Conservation (phyloP, 441 rosid species). For the Theobroma grandiflorum region DNA sequence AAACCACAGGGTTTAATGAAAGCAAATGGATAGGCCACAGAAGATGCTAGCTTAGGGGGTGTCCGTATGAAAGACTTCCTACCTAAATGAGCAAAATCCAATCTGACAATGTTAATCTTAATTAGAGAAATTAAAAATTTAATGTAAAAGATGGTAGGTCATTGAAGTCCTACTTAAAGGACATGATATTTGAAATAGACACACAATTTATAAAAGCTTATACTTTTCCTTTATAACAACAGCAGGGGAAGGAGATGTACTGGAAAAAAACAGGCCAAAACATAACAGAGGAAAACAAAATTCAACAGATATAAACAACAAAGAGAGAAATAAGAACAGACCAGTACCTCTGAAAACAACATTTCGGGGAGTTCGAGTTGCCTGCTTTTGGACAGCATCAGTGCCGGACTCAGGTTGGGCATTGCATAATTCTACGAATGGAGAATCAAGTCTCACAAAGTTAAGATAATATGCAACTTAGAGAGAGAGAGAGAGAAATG, state of each 20-base stretch:
- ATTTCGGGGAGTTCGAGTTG: conserved; percentile 61
- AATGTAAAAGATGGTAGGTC: background rate
- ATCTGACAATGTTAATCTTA: conserved; percentile 1
- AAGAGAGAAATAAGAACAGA: background rate
- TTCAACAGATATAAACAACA: background rate
- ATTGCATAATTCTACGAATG: conserved; percentile 65
- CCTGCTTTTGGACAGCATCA: conserved; percentile 52
- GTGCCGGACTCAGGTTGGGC: conserved; percentile 49
- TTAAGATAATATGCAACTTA: background rate
- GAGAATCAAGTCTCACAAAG: conserved; percentile 24
- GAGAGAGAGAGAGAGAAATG: conserved; percentile 1
- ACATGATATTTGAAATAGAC: background rate
- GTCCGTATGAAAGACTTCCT: conserved; percentile 67
- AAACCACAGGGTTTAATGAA: conserved; percentile 90
- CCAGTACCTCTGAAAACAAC: conserved; percentile 71
- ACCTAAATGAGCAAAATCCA: conserved; percentile 45
- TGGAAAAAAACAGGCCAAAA: background rate
- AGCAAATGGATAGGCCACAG: conserved; percentile 87
- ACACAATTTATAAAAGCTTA: background rate
- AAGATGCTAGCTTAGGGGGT: conserved; percentile 74
- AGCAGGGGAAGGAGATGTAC: background rate
- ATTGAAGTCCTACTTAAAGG: background rate
- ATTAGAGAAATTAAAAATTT: background rate
- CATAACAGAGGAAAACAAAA: conserved; percentile 10
- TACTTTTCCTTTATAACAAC: background rate